These are phyloP conservation scores for Staphylotrichum longicolle DNA, from an alignment of 495 filamentous ascomycete genomes.

Conservation along the genomic window DNA sequence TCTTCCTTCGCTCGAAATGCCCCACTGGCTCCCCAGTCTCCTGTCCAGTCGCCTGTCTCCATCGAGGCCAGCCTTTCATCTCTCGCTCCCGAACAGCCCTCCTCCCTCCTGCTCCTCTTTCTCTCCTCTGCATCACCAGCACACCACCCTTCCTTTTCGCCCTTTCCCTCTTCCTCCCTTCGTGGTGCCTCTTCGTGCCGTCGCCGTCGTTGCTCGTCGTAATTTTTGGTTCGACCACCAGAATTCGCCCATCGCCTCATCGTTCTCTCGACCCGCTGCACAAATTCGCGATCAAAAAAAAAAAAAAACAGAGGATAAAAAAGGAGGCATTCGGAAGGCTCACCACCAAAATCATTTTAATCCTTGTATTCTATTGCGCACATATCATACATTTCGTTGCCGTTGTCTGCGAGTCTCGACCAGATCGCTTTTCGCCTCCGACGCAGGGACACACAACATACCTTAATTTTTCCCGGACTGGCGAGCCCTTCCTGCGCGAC, in stretches of 20 bases:
- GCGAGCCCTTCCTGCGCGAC: not conserved
- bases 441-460: not conserved
- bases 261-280: slow-evolving; percentile 29
- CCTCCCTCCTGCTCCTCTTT: slow-evolving; percentile 33
- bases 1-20: slow-evolving; percentile 13
- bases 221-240: slow-evolving; percentile 20
- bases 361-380: slow-evolving; percentile 41
- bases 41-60: not conserved
- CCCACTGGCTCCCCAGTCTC: slow-evolving; percentile 23
- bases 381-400: slow-evolving; percentile 19
- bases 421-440: slow-evolving; percentile 11
- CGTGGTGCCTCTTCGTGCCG: slow-evolving; percentile 35
- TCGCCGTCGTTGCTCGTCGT: slow-evolving; percentile 33
- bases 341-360: slow-evolving; percentile 35
- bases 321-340: slow-evolving; percentile 25
- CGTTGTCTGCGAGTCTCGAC: slow-evolving; percentile 12
- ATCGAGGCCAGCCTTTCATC: slow-evolving; percentile 16
- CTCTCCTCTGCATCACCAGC: slow-evolving; percentile 38
- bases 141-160: slow-evolving; percentile 47
- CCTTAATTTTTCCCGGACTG: slow-evolving; percentile 16
- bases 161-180: slow-evolving; percentile 45
- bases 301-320: slow-evolving; percentile 20
- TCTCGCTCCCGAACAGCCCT: slow-evolving; percentile 20
- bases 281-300: slow-evolving; percentile 11
- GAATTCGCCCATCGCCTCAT: slow-evolving; percentile 17